Conservation (phyloP, 1,284 basidiomycete species). For the Ustilago trichophora region DNA sequence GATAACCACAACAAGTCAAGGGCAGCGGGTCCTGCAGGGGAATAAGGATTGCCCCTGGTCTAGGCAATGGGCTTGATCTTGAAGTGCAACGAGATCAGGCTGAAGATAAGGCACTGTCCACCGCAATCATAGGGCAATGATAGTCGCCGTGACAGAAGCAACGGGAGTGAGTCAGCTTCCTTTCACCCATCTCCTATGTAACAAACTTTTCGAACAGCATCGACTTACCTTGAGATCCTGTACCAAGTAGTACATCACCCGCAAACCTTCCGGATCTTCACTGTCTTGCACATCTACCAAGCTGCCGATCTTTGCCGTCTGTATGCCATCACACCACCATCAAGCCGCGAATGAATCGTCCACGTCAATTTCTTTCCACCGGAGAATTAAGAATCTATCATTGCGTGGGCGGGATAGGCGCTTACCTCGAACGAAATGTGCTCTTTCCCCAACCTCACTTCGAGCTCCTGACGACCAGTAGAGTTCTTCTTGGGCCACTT, state of each 20-base stretch:
- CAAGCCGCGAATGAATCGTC: too few relatives aligned
- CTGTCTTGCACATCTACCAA: slow-evolving; percentile 96
- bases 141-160: too few relatives aligned
- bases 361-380: too few relatives aligned
- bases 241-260: slow-evolving; percentile 98
- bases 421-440: slow-evolving; percentile 96
- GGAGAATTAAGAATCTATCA: too few relatives aligned
- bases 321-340: neutral
- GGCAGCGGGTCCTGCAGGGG: too few relatives aligned
- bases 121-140: too few relatives aligned
- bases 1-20: too few relatives aligned
- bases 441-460: slow-evolving; percentile 90
- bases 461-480: slow-evolving; percentile 95
- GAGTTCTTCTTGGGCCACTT: slow-evolving; percentile 99
- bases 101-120: slow-evolving; percentile 94
- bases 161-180: too few relatives aligned
- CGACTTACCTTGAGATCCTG: slow-evolving; percentile 87
- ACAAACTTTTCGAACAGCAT: too few relatives aligned
- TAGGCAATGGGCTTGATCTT: slow-evolving; percentile 92
- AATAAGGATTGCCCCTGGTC: too few relatives aligned
- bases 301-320: slow-evolving; percentile 98
- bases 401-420: too few relatives aligned
- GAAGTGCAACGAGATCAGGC: slow-evolving; percentile 96
- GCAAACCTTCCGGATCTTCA: slow-evolving; percentile 93
- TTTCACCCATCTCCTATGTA: too few relatives aligned